Evolutionary conservation across 345 rosid species (phyloP).

Genomic region (Dipteronia dyeriana): DNA sequence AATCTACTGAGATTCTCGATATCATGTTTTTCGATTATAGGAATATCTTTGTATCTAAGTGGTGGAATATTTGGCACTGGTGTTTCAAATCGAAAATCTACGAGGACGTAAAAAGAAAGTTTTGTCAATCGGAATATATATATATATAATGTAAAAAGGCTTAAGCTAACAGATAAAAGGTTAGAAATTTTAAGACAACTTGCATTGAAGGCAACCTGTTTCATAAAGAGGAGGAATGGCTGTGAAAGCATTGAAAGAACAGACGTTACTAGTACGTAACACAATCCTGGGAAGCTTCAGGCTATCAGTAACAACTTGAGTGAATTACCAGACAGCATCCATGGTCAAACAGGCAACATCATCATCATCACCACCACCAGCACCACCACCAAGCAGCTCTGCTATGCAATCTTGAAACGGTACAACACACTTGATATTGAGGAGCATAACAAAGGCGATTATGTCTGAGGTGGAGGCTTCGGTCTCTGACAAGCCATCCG

Average conservation of each 20-base stretch:
- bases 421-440: too few relatives aligned
- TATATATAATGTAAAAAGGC: too few relatives aligned
- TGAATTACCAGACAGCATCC: constrained; percentile 45
- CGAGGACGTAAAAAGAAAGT: neutral
- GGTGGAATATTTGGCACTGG: constrained; percentile 43
- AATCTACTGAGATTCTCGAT: constrained; percentile 16
- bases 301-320: constrained; percentile 37
- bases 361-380: too few relatives aligned
- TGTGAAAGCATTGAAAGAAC: constrained; percentile 29
- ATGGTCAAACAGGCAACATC: constrained; percentile 50
- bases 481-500: too few relatives aligned
- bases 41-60: constrained; percentile 50
- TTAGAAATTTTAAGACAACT: constrained; percentile 22
- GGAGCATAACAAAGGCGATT: too few relatives aligned
- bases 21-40: constrained; percentile 21
- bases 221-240: constrained; percentile 25
- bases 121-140: too few relatives aligned
- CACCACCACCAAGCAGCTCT: too few relatives aligned
- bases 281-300: constrained; percentile 48
- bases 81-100: constrained; percentile 42
- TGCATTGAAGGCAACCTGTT: constrained; percentile 33
- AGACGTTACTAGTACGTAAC: constrained; percentile 39
- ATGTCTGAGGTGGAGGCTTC: too few relatives aligned
- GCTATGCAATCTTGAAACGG: too few relatives aligned
- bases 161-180: too few relatives aligned